Evolutionary conservation across 2,329 filamentous ascomycete genomes (phyloP).

Genomic region (Parafenestella ontariensis): DNA sequence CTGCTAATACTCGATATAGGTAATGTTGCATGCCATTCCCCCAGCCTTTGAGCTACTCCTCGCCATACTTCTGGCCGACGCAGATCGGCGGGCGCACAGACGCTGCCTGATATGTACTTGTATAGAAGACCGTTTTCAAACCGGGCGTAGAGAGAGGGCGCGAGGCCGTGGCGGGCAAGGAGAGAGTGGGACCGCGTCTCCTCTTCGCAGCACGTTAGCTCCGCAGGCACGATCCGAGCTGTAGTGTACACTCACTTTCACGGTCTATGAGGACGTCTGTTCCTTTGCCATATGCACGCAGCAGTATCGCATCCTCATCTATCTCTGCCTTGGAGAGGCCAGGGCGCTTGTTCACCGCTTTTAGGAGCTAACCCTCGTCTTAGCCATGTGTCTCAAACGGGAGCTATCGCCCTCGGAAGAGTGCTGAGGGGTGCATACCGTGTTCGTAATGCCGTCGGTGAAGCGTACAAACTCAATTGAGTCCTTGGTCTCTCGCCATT

Average conservation of each 20-base stretch:
- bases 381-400: slow-evolving; percentile 10
- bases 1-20: slow-evolving; percentile 61
- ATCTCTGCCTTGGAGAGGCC: slow-evolving; percentile 78
- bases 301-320: slow-evolving; percentile 83
- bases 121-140: slow-evolving; percentile 98
- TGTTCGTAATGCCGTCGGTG: slow-evolving; percentile 98
- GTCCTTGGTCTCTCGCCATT: slow-evolving; percentile 78
- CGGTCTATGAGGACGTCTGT: slow-evolving; percentile 96
- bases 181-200: slow-evolving; percentile 78
- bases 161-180: slow-evolving; percentile 81
- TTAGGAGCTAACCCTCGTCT: slow-evolving; percentile 61
- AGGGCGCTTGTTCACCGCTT: slow-evolving; percentile 73
- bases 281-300: slow-evolving; percentile 92
- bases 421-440: slow-evolving; percentile 59
- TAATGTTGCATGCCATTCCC: slow-evolving; percentile 86
- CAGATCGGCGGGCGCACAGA: slow-evolving; percentile 82
- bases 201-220: slow-evolving; percentile 51
- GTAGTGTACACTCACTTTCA: slow-evolving; percentile 68
- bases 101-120: slow-evolving; percentile 81
- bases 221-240: slow-evolving; percentile 2
- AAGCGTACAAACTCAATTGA: slow-evolving; percentile 87
- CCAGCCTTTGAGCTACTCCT: slow-evolving; percentile 82
- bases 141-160: slow-evolving; percentile 84
- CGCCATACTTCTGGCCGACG: slow-evolving; percentile 77
- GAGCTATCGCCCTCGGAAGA: neutral